Percentiles rank a stretch among this genome's conserved stretches.
These are phyloP conservation scores for Stachybotrys echinatus DNA, from an alignment of 2,329 filamentous ascomycete genomes.

Conservation along the genomic window DNA sequence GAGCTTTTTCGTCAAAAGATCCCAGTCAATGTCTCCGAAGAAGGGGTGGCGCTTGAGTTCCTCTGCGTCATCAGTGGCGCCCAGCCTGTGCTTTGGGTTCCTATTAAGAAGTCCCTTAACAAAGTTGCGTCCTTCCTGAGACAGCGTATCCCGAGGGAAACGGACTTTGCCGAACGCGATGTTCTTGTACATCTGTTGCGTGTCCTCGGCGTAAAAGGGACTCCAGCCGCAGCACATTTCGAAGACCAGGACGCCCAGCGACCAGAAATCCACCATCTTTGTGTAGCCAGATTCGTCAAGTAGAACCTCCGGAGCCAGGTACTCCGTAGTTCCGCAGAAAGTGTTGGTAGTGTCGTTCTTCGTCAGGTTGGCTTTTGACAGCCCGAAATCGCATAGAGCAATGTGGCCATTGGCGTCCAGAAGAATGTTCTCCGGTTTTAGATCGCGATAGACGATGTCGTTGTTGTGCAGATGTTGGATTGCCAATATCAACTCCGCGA, in stretches of 20 bases:
- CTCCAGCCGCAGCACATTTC: constrained; percentile 99
- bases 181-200: constrained; percentile 99
- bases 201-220: constrained; percentile 97
- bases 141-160: constrained; percentile 91
- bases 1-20: constrained; percentile 78
- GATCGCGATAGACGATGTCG: constrained; percentile 94
- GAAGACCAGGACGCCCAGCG: constrained; percentile 91
- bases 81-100: constrained; percentile 92
- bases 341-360: constrained; percentile 98
- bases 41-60: constrained; percentile 93
- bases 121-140: constrained; percentile 92
- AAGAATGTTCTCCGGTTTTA: constrained; percentile 97
- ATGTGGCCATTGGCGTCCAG: constrained; percentile 97
- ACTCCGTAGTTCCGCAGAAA: constrained; percentile 97
- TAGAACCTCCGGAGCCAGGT: constrained; percentile 90
- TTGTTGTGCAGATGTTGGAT: constrained; percentile 94
- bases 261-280: constrained; percentile 99
- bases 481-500: constrained; percentile 92
- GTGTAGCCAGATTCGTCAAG: constrained; percentile 96
- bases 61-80: constrained; percentile 84
- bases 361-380: constrained; percentile 95
- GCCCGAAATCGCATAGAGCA: constrained; percentile 91
- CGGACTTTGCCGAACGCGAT: constrained; percentile 98
- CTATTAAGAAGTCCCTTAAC: constrained; percentile 96
- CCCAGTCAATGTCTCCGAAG: constrained; percentile 93